Conservation (phyloP, 2,329 filamentous ascomycete species). For the Capronia epimyces region DNA sequence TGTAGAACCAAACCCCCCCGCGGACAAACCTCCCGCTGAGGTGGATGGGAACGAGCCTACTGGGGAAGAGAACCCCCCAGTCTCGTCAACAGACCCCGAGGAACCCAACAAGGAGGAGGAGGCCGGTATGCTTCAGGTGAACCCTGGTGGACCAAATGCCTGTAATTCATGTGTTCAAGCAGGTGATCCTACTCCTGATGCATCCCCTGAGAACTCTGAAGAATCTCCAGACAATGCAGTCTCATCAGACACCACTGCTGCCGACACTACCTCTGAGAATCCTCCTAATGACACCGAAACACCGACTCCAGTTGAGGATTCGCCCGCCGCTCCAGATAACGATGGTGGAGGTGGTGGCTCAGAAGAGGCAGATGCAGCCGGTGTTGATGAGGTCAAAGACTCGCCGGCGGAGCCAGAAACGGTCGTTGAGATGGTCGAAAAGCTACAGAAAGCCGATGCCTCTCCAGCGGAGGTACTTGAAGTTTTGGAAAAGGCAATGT, state of each 20-base stretch:
- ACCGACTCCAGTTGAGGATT: background rate
- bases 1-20: slow-evolving; percentile 20
- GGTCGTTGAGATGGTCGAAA: slow-evolving; percentile 22
- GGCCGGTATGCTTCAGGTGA: slow-evolving; percentile 7
- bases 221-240: slow-evolving; percentile 23
- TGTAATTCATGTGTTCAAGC: slow-evolving; percentile 1
- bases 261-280: background rate
- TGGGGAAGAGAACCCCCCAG: slow-evolving; percentile 4
- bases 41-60: slow-evolving; percentile 35
- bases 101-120: slow-evolving; percentile 1
- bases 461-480: slow-evolving; percentile 17
- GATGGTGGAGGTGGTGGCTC: background rate
- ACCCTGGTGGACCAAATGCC: background rate
- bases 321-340: background rate
- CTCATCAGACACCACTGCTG: slow-evolving; percentile 5
- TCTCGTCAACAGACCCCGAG: background rate
- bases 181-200: slow-evolving; percentile 27
- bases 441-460: slow-evolving; percentile 22
- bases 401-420: slow-evolving; percentile 15
- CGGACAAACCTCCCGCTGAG: slow-evolving; percentile 20
- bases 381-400: slow-evolving; percentile 11
- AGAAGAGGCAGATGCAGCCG: slow-evolving; percentile 3
- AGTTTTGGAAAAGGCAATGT: slow-evolving; percentile 26
- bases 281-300: slow-evolving; percentile 3
- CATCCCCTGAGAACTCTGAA: slow-evolving; percentile 21